Percentiles rank a stretch among this genome's conserved stretches.
These are phyloP conservation scores for Phytophthora ohioensis DNA, from an alignment of 352 stramenopile species.

Conservation along the genomic window DNA sequence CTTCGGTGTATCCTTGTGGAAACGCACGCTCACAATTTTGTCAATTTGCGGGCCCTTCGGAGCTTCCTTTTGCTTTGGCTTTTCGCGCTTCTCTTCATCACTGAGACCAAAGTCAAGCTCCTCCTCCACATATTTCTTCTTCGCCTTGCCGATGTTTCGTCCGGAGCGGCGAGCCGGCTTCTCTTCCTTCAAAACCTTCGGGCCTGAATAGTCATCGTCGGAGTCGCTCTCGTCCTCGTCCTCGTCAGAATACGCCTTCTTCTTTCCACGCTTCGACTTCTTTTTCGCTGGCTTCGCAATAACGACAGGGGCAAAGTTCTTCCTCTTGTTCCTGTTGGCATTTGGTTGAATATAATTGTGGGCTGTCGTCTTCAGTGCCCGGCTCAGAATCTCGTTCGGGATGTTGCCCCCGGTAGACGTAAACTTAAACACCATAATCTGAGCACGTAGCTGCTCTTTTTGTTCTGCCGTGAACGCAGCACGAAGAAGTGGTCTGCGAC, in stretches of 20 bases:
- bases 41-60: constrained; percentile 91
- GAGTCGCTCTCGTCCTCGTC: constrained; percentile 81
- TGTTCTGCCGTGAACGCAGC: constrained; percentile 83
- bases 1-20: constrained; percentile 63
- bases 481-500: constrained; percentile 53
- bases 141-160: constrained; percentile 82
- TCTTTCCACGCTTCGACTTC: constrained; percentile 72
- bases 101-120: constrained; percentile 79
- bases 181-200: constrained; percentile 55
- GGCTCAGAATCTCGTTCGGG: constrained; percentile 74
- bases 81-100: constrained; percentile 69
- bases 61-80: constrained; percentile 44
- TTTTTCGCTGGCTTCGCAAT: constrained; percentile 74
- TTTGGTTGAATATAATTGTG: constrained; percentile 66
- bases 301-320: constrained; percentile 69
- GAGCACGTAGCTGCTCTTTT: constrained; percentile 88
- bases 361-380: constrained; percentile 74
- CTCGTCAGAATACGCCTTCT: constrained; percentile 77
- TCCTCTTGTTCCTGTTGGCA: constrained; percentile 75
- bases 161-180: constrained; percentile 78
- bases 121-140: constrained; percentile 89
- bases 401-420: constrained; percentile 83
- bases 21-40: constrained; percentile 92
- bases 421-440: constrained; percentile 94
- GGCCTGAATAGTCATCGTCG: constrained; percentile 57